Conservation (phyloP, 257 asterid genomes). For the Ocimum tenuiflorum region DNA sequence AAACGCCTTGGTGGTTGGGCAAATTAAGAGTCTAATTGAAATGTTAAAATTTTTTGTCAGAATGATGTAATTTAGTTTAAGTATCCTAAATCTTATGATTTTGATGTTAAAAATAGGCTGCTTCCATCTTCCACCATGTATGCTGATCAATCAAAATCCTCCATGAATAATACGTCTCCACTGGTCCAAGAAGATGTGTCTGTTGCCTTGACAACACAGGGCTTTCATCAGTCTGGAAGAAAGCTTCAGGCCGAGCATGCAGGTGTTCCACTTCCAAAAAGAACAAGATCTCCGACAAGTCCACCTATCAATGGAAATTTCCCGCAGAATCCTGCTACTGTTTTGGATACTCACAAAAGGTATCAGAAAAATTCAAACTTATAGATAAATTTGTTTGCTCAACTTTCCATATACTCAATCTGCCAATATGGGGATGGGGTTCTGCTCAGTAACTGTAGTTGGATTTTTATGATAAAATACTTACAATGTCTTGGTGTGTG, state of each 20-base stretch:
- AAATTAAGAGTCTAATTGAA: not conserved
- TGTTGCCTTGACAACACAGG: constrained; percentile 23
- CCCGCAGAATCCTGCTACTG: constrained; percentile 24
- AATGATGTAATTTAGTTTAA: not conserved
- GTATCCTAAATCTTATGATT: not conserved
- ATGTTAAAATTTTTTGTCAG: not conserved
- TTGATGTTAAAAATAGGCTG: constrained; percentile 34
- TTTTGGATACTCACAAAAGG: constrained; percentile 40
- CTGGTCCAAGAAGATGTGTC: constrained; percentile 32
- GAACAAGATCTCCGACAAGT: constrained; percentile 68
- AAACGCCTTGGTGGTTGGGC: not conserved
- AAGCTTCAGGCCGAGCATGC: constrained; percentile 37
- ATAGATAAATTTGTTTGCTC: not conserved
- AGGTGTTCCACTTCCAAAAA: constrained; percentile 49
- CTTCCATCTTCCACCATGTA: constrained; percentile 31
- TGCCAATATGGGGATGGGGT: not conserved
- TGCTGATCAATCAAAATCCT: constrained; percentile 37
- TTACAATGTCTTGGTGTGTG: not conserved
- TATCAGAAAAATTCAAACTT: constrained; percentile 18
- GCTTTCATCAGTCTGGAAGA: constrained; percentile 35
- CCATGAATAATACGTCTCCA: constrained; percentile 27
- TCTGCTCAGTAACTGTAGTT: not conserved
- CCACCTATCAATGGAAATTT: constrained; percentile 31
- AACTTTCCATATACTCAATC: not conserved
- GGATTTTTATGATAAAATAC: not conserved